A percentile compares a stretch with the other conserved stretches of the same genome.
phyloP scores from a whole-genome alignment of 2,329 filamentous ascomycete species.

The Alternaria novae-zelandiae region DNA sequence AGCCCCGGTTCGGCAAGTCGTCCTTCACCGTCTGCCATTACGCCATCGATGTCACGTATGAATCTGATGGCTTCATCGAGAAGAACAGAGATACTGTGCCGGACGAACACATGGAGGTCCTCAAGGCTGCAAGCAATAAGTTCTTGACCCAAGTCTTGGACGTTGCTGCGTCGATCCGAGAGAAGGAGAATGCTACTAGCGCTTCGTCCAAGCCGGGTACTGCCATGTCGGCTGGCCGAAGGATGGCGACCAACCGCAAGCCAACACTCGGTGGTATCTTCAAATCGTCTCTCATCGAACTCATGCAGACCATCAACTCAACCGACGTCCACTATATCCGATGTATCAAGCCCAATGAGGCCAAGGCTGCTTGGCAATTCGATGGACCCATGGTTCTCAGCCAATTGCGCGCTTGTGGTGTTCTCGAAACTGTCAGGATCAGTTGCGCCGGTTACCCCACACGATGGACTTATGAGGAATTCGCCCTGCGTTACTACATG shows the following conservation, averaged over 20 bases:
- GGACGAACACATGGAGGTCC: constrained; percentile 95
- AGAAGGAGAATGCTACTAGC: constrained; percentile 75
- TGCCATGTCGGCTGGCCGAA: constrained; percentile 73
- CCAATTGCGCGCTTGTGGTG: constrained; percentile 96
- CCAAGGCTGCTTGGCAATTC: constrained; percentile 95
- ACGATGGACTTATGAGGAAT: constrained; percentile 98
- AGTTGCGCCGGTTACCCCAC: constrained; percentile 97
- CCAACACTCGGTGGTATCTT: constrained; percentile 98
- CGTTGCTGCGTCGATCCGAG: constrained; percentile 82
- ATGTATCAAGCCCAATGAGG: constrained; percentile 98
- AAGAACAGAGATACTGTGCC: constrained; percentile 99
- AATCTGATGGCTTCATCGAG: constrained; percentile 98
- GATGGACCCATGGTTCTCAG: constrained; percentile 98
- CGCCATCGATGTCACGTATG: constrained; percentile 96
- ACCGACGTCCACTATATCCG: constrained; percentile 99
- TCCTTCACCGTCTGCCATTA: constrained; percentile 99
- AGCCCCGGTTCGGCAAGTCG: constrained; percentile 95
- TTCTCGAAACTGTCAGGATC: constrained; percentile 96
- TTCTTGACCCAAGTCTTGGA: constrained; percentile 87
- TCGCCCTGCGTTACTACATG: constrained; percentile 98
- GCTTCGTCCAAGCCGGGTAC: constrained; percentile 72
- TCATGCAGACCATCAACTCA: constrained; percentile 97
- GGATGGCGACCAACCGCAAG: constrained; percentile 93
- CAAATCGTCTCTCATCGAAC: constrained; percentile 95
- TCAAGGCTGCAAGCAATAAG: constrained; percentile 80